phyloP scores from a whole-genome alignment of 352 stramenopile species.

The Globisporangium sylvaticum region DNA sequence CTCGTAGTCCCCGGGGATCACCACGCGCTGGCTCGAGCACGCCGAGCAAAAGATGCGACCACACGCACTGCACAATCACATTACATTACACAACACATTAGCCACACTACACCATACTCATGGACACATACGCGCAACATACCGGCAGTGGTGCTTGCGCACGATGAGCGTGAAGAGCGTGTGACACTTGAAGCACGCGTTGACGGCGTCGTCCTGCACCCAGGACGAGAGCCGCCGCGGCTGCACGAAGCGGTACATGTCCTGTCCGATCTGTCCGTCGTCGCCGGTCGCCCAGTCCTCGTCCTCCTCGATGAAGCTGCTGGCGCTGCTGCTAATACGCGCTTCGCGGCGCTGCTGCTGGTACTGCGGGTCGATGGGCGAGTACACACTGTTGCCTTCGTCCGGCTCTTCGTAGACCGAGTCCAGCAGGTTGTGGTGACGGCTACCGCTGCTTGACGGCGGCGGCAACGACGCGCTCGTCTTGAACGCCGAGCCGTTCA shows the following conservation, averaged over 20 bases:
- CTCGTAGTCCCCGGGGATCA: slow-evolving; percentile 79
- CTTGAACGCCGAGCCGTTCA: slow-evolving; percentile 5
- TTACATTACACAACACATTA: neutral
- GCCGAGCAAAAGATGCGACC: slow-evolving; percentile 78
- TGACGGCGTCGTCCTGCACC: slow-evolving; percentile 84
- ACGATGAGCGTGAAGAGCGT: slow-evolving; percentile 73
- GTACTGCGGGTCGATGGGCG: slow-evolving; percentile 10
- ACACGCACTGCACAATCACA: slow-evolving; percentile 38
- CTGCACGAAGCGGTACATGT: slow-evolving; percentile 86
- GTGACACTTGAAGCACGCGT: slow-evolving; percentile 86
- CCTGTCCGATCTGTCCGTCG: slow-evolving; percentile 42
- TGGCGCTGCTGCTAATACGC: slow-evolving; percentile 19
- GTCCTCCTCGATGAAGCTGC: slow-evolving; percentile 39
- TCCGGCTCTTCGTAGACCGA: slow-evolving; percentile 45
- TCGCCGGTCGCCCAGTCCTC: slow-evolving; percentile 59
- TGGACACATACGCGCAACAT: neutral
- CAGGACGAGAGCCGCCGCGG: slow-evolving; percentile 70
- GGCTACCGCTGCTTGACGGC: neutral
- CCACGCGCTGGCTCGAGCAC: slow-evolving; percentile 78
- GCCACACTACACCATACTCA: neutral
- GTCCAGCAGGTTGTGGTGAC: slow-evolving; percentile 36
- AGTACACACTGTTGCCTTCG: slow-evolving; percentile 14
- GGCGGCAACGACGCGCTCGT: slow-evolving; percentile 12
- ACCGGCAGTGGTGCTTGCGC: slow-evolving; percentile 82
- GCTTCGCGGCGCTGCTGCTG: slow-evolving; percentile 13